A percentile compares a stretch with the other conserved stretches of the same genome.
phyloP scores from a whole-genome alignment of 768 basidiomycete species.

The Trametes elegans region DNA sequence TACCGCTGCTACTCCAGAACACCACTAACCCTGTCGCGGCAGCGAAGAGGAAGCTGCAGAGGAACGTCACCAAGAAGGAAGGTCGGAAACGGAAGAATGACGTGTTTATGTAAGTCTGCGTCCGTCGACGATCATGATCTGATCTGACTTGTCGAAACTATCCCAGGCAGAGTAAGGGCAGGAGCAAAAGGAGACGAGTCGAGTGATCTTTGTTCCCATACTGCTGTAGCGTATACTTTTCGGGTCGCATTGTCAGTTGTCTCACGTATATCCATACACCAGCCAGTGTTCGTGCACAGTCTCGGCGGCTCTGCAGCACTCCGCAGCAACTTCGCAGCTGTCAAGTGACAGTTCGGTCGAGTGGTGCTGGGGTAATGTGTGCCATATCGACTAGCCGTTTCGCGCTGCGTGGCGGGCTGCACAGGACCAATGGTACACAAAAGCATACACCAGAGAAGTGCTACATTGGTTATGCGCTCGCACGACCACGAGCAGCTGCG shows the following conservation, averaged over 20 bases:
- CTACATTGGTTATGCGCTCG: too few relatives aligned
- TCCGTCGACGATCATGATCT: background rate
- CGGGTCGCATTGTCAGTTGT: background rate
- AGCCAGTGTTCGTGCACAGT: too few relatives aligned
- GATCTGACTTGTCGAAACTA: background rate
- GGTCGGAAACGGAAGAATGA: slow-evolving; percentile 76
- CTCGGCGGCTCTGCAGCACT: too few relatives aligned
- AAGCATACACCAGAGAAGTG: too few relatives aligned
- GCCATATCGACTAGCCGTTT: too few relatives aligned
- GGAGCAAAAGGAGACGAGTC: slow-evolving; percentile 9
- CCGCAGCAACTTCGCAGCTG: too few relatives aligned
- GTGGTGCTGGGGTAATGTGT: too few relatives aligned
- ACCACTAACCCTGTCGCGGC: slow-evolving; percentile 74
- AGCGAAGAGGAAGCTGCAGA: slow-evolving; percentile 69
- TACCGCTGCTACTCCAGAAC: slow-evolving; percentile 35
- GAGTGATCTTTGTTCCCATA: background rate
- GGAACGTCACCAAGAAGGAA: slow-evolving; percentile 78
- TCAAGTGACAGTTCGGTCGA: too few relatives aligned
- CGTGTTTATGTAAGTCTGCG: slow-evolving; percentile 51
- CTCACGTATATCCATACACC: background rate
- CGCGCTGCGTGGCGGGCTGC: too few relatives aligned
- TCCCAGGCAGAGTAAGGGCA: slow-evolving; percentile 8
- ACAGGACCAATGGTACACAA: too few relatives aligned
- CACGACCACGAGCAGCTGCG: too few relatives aligned
- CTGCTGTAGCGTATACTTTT: background rate